These are phyloP conservation scores for Tolypocladium ophioglossoides DNA, from an alignment of 2,329 filamentous ascomycete species.

Conservation along the genomic window DNA sequence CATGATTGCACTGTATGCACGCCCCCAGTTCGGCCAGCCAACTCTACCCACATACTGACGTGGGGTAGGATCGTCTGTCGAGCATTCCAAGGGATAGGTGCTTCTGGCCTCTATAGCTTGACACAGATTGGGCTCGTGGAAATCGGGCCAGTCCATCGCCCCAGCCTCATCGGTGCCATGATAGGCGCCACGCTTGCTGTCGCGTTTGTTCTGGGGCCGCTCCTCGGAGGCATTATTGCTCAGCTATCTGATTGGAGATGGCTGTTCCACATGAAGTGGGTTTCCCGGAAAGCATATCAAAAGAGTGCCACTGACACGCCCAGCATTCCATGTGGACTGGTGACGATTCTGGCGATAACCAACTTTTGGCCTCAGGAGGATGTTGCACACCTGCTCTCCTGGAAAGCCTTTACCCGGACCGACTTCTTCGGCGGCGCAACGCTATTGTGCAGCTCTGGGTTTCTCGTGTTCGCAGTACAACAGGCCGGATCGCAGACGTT, in stretches of 20 bases:
- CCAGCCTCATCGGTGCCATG: constrained; percentile 42
- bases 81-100: constrained; percentile 49
- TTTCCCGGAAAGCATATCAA: not conserved
- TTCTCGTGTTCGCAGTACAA: constrained; percentile 46
- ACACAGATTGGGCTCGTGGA: constrained; percentile 47
- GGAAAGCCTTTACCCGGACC: constrained; percentile 33
- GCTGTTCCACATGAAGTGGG: constrained; percentile 53
- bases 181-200: constrained; percentile 45
- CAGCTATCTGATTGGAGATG: constrained; percentile 45
- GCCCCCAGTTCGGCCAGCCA: not conserved
- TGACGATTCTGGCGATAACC: constrained; percentile 35
- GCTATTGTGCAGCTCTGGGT: constrained; percentile 39
- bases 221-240: constrained; percentile 46
- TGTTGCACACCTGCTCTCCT: constrained; percentile 24
- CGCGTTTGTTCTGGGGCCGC: constrained; percentile 47
- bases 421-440: constrained; percentile 42
- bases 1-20: constrained; percentile 39
- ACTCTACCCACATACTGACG: constrained; percentile 8
- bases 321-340: constrained; percentile 38
- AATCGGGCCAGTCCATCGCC: constrained; percentile 40
- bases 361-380: constrained; percentile 32
- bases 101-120: constrained; percentile 50
- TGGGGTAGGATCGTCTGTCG: constrained; percentile 42
- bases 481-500: constrained; percentile 43
- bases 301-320: constrained; percentile 4